These are phyloP conservation scores for Thermothielavioides terrestris DNA, from an alignment of 495 filamentous ascomycete genomes.

Conservation along the genomic window DNA sequence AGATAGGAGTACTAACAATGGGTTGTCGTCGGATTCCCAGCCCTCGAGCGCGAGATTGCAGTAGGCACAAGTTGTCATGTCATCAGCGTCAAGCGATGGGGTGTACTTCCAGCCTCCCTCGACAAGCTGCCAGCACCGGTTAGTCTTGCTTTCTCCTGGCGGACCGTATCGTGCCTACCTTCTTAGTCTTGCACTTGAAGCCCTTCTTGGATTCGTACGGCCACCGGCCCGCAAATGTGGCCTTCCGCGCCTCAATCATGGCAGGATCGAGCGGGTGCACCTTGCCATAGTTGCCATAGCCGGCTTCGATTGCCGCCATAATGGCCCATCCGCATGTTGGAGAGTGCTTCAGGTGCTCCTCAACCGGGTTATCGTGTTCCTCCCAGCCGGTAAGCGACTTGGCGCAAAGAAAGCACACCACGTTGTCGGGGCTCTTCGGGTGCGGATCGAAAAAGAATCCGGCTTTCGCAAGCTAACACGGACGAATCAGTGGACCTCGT, in stretches of 20 bases:
- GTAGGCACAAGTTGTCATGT: constrained; percentile 82
- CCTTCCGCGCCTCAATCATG: constrained; percentile 66
- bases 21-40: constrained; percentile 87
- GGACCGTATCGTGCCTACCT: constrained; percentile 45
- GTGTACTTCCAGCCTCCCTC: constrained; percentile 91
- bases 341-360: constrained; percentile 78
- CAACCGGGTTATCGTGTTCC: constrained; percentile 64
- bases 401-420: constrained; percentile 75
- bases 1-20: constrained; percentile 68
- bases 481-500: constrained; percentile 13
- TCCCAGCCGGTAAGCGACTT: constrained; percentile 85
- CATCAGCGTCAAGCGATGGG: constrained; percentile 67
- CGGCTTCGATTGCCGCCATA: constrained; percentile 58
- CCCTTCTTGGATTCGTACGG: constrained; percentile 82
- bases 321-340: constrained; percentile 82
- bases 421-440: constrained; percentile 70
- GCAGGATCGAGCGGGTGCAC: constrained; percentile 63
- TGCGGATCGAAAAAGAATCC: constrained; percentile 84
- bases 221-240: constrained; percentile 74
- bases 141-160: neutral
- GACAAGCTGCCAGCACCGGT: constrained; percentile 54
- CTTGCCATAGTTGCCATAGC: constrained; percentile 52
- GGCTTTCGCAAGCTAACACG: constrained; percentile 66
- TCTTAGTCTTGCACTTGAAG: constrained; percentile 78
- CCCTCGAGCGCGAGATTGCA: constrained; percentile 78